Percentiles rank a stretch among this genome's conserved stretches.
Evolutionary conservation across 2,329 filamentous ascomycete genomes (phyloP).

Genomic region (Sporothrix brasiliensis): DNA sequence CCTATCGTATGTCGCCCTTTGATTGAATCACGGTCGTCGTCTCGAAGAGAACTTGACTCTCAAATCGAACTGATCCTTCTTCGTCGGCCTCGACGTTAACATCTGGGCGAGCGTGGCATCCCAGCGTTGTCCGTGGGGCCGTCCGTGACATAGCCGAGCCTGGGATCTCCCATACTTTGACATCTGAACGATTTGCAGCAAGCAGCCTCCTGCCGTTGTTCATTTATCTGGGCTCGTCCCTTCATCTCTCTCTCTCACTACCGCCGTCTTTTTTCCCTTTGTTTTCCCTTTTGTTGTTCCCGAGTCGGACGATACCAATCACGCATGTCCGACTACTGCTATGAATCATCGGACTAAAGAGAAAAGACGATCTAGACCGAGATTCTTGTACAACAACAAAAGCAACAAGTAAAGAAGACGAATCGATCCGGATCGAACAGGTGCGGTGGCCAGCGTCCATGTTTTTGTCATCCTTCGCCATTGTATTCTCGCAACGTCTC

Average conservation of each 20-base stretch:
- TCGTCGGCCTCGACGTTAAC: background rate
- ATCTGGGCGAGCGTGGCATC: conserved; percentile 11
- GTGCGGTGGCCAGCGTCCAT: conserved; percentile 8
- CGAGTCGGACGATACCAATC: background rate
- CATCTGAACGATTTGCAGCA: conserved; percentile 8
- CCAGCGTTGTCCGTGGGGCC: conserved; percentile 14
- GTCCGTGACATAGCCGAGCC: conserved; percentile 23
- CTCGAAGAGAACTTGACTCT: conserved; percentile 22
- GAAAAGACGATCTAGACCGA: background rate
- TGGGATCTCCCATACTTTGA: conserved; percentile 33
- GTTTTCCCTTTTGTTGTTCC: background rate
- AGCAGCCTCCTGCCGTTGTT: background rate
- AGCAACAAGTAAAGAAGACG: background rate
- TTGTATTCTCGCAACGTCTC: background rate
- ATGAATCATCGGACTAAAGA: conserved; percentile 20
- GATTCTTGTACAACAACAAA: conserved; percentile 19
- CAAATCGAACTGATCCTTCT: conserved; percentile 5
- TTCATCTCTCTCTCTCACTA: background rate
- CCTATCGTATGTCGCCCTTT: background rate
- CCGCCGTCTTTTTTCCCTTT: background rate
- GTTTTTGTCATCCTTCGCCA: background rate
- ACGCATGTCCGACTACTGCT: background rate
- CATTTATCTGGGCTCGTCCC: conserved; percentile 22
- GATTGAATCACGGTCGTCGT: conserved; percentile 19
- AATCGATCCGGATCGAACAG: background rate